Evolutionary conservation across 1,284 basidiomycete genomes (phyloP).

Genomic region (Ustilago xerochloae): DNA sequence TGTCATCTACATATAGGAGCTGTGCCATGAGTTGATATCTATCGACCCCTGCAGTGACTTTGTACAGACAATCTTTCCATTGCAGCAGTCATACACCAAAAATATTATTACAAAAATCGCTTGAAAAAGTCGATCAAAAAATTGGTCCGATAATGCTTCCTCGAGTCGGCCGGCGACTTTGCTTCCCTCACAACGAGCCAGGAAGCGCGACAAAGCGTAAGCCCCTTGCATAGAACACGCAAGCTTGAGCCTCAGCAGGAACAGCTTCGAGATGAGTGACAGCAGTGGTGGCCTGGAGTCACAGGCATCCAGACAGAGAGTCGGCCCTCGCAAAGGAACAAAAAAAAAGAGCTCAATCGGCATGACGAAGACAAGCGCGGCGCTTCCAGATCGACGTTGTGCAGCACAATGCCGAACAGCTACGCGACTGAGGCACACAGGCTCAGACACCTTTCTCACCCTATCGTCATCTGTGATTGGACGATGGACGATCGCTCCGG

Average conservation of each 20-base stretch:
- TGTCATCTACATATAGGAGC: too few species aligned
- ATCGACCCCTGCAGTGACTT: too few species aligned
- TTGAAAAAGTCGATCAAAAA: background rate
- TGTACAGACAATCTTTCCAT: too few species aligned
- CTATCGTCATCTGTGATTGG: too few species aligned
- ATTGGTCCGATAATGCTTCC: background rate
- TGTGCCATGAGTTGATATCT: too few species aligned
- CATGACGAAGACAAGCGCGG: background rate
- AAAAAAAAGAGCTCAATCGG: conserved; percentile 1
- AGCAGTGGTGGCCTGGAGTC: background rate
- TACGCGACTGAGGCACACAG: background rate
- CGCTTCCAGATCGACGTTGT: conserved; percentile 26
- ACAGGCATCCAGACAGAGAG: background rate
- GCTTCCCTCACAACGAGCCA: background rate
- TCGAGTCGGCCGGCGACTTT: background rate
- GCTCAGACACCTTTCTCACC: too few species aligned
- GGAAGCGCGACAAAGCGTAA: background rate
- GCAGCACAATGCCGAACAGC: conserved; percentile 12
- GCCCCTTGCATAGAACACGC: conserved; percentile 39
- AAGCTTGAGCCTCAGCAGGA: background rate
- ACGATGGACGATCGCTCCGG: too few species aligned
- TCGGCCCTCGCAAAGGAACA: background rate
- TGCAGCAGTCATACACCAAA: background rate
- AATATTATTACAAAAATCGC: background rate
- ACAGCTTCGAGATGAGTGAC: background rate